Evolutionary conservation across 2,329 filamentous ascomycete genomes (phyloP).

Genomic region (Didymella lethalis): DNA sequence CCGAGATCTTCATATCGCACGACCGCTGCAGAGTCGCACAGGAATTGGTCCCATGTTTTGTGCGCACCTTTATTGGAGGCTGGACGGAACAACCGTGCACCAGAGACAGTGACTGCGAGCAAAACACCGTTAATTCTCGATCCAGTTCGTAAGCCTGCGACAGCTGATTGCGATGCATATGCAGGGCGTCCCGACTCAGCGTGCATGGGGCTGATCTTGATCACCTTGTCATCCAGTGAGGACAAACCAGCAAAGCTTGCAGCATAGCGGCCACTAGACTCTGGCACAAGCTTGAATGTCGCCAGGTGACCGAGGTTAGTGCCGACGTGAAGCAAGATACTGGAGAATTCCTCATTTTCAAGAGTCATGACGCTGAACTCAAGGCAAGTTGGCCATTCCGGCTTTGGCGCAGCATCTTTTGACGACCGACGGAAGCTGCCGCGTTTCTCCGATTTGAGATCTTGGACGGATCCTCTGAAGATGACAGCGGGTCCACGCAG

Average conservation of each 20-base stretch:
- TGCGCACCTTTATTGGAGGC: conserved; percentile 87
- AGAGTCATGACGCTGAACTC: conserved; percentile 91
- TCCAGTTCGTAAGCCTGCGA: conserved; percentile 79
- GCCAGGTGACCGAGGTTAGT: conserved; percentile 83
- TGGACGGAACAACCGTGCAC: conserved; percentile 88
- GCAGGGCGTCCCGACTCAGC: conserved; percentile 79
- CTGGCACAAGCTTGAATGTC: conserved; percentile 89
- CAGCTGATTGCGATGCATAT: conserved; percentile 74
- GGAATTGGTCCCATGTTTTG: conserved; percentile 82
- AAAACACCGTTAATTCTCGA: conserved; percentile 78
- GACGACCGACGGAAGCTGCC: conserved; percentile 71
- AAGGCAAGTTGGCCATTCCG: conserved; percentile 80
- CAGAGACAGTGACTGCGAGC: conserved; percentile 75
- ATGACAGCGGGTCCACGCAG: conserved; percentile 87
- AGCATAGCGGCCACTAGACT: conserved; percentile 71
- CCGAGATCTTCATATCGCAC: conserved; percentile 78
- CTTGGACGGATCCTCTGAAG: conserved; percentile 73
- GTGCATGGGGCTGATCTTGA: conserved; percentile 81
- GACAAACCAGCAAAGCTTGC: conserved; percentile 75
- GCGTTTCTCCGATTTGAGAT: conserved; percentile 82
- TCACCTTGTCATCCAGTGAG: conserved; percentile 70
- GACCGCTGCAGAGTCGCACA: conserved; percentile 83
- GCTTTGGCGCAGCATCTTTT: conserved; percentile 54
- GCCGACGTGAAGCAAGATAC: conserved; percentile 89
- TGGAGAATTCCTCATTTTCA: conserved; percentile 94